Conservation (phyloP, 2,329 filamentous ascomycete species). For the Clarireedia hainanense region DNA sequence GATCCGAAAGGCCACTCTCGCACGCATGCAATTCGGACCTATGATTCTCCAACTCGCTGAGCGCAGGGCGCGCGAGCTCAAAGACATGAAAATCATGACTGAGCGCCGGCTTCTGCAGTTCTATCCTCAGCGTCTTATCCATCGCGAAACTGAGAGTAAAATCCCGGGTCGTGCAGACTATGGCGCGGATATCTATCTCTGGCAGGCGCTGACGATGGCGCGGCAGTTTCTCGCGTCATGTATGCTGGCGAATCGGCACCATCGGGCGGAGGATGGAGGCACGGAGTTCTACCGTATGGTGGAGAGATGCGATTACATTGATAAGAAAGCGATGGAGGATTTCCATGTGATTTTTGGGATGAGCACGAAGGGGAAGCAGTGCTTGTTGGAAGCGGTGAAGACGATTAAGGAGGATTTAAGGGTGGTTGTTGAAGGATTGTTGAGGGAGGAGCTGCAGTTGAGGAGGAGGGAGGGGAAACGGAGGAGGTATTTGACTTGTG, state of each 20-base stretch:
- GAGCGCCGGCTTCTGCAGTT: slow-evolving; percentile 19
- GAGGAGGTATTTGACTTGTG: slow-evolving; percentile 6
- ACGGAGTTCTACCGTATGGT: slow-evolving; percentile 20
- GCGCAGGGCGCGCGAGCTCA: slow-evolving; percentile 18
- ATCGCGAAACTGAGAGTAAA: slow-evolving; percentile 5
- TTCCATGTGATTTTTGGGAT: slow-evolving; percentile 7
- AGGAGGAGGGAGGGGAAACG: neutral
- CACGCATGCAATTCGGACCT: neutral
- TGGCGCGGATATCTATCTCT: slow-evolving; percentile 25
- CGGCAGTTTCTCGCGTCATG: slow-evolving; percentile 18
- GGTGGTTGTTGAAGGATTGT: slow-evolving; percentile 1
- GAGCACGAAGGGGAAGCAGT: slow-evolving; percentile 7
- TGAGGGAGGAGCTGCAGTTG: slow-evolving; percentile 1
- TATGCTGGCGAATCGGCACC: slow-evolving; percentile 14
- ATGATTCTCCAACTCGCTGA: slow-evolving; percentile 14
- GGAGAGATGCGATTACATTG: slow-evolving; percentile 15
- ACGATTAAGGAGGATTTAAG: slow-evolving; percentile 5
- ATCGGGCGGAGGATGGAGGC: slow-evolving; percentile 23
- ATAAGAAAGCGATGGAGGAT: neutral
- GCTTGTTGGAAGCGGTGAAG: slow-evolving; percentile 1
- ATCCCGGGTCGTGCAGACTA: slow-evolving; percentile 23
- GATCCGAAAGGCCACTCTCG: slow-evolving; percentile 13
- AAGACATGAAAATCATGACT: slow-evolving; percentile 17
- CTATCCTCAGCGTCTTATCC: slow-evolving; percentile 20
- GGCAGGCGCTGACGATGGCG: slow-evolving; percentile 20